Evolutionary conservation across 805 yeast genomes (phyloP).

Genomic region (Wickerhamomyces rabaulensis): DNA sequence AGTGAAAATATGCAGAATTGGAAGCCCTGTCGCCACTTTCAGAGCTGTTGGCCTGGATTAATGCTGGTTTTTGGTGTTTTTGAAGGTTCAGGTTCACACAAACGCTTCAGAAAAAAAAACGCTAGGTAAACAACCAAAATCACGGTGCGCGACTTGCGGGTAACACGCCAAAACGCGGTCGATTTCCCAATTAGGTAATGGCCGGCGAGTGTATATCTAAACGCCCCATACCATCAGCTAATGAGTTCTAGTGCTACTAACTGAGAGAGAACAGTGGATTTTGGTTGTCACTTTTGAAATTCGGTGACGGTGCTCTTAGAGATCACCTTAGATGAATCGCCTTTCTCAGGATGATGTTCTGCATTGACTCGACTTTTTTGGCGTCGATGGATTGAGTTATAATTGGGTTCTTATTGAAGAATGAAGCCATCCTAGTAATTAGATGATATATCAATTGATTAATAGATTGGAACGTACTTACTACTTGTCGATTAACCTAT

Average conservation of each 20-base stretch:
- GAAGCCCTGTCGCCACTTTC: background rate
- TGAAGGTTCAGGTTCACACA: background rate
- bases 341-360: too few species aligned
- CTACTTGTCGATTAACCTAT: too few species aligned
- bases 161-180: background rate
- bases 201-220: background rate
- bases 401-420: too few species aligned
- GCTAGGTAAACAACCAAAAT: background rate
- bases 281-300: too few species aligned
- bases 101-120: background rate
- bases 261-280: too few species aligned
- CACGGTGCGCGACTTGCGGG: constrained; percentile 9
- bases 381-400: too few species aligned
- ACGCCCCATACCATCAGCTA: background rate
- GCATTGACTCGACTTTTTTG: too few species aligned
- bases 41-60: background rate
- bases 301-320: too few species aligned
- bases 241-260: background rate
- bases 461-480: too few species aligned
- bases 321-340: too few species aligned
- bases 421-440: too few species aligned
- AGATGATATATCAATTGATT: too few species aligned
- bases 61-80: background rate
- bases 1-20: background rate
- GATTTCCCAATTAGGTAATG: background rate